Percentiles rank a stretch among this genome's conserved stretches.
Conservation (phyloP, 2,329 filamentous ascomycete species). For the Paracamarosporium sp. region DNA sequence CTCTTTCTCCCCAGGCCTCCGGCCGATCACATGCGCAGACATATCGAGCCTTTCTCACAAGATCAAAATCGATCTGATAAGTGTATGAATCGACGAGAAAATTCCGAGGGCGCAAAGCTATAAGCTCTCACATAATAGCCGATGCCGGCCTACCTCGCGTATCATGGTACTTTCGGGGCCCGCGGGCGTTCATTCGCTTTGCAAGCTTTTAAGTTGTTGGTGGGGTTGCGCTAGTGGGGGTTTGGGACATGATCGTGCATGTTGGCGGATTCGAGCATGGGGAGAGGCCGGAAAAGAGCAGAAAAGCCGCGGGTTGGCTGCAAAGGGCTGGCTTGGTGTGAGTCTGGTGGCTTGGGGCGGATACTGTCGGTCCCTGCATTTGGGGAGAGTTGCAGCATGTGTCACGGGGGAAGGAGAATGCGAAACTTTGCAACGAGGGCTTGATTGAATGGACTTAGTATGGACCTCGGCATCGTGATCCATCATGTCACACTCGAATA, state of each 20-base stretch:
- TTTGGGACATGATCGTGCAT: conserved; percentile 10
- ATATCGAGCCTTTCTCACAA: conserved; percentile 15
- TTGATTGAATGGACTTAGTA: too few relatives aligned
- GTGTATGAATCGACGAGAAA: neutral
- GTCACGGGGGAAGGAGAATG: neutral
- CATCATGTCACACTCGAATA: too few relatives aligned
- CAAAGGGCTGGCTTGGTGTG: neutral
- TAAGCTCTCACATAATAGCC: conserved; percentile 1
- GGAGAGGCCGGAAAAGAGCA: conserved; percentile 1
- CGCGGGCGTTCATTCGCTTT: conserved; percentile 14
- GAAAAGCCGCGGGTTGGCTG: neutral
- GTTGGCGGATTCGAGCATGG: conserved; percentile 4
- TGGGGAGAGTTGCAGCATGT: neutral
- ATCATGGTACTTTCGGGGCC: neutral
- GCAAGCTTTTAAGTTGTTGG: conserved; percentile 20
- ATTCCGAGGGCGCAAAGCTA: neutral
- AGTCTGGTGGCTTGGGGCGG: neutral
- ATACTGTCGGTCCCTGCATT: neutral
- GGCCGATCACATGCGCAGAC: conserved; percentile 26
- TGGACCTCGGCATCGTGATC: too few relatives aligned
- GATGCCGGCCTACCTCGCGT: conserved; percentile 13
- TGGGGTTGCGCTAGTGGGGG: conserved; percentile 30
- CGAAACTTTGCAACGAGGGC: neutral
- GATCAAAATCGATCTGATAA: neutral
- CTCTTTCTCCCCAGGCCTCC: conserved; percentile 24